These are phyloP conservation scores for Alternaria sp. DNA, from an alignment of 2,329 filamentous ascomycete genomes.

Conservation along the genomic window DNA sequence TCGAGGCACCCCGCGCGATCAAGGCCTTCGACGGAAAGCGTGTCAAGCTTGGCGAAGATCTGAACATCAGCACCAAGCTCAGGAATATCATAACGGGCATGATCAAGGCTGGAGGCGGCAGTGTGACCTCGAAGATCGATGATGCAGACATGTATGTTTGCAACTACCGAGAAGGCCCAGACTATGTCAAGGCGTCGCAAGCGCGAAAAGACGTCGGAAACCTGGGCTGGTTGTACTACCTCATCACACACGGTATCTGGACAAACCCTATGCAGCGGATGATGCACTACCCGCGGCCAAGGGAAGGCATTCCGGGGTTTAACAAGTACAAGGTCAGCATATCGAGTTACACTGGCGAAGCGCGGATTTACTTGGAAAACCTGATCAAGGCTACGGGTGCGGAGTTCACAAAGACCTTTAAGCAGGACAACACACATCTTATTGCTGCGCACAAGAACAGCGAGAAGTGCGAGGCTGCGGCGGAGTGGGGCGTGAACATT, in stretches of 20 bases:
- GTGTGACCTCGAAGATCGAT: constrained; percentile 68
- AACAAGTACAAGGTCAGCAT: constrained; percentile 78
- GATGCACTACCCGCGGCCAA: constrained; percentile 87
- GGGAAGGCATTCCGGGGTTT: constrained; percentile 79
- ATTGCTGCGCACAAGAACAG: constrained; percentile 88
- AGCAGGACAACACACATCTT: constrained; percentile 92
- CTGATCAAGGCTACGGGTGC: constrained; percentile 83
- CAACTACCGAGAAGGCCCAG: constrained; percentile 79
- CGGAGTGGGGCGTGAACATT: constrained; percentile 89
- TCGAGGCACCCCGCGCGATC: constrained; percentile 37
- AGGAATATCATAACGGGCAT: constrained; percentile 71
- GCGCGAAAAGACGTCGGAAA: constrained; percentile 86
- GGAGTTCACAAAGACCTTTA: constrained; percentile 93
- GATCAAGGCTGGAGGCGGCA: constrained; percentile 73
- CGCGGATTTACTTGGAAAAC: constrained; percentile 91
- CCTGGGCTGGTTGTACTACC: constrained; percentile 88
- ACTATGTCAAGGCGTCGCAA: constrained; percentile 79
- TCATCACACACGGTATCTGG: constrained; percentile 89
- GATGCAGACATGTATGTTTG: constrained; percentile 85
- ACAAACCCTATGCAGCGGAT: constrained; percentile 82
- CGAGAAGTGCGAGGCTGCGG: constrained; percentile 91
- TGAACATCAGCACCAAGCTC: constrained; percentile 72
- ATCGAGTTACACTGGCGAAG: constrained; percentile 96
- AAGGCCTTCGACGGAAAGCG: constrained; percentile 77
- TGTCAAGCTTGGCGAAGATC: constrained; percentile 78